Base-by-base conservation (phyloP, 257 asterid species). In the Solanum ahanhuiri region DNA sequence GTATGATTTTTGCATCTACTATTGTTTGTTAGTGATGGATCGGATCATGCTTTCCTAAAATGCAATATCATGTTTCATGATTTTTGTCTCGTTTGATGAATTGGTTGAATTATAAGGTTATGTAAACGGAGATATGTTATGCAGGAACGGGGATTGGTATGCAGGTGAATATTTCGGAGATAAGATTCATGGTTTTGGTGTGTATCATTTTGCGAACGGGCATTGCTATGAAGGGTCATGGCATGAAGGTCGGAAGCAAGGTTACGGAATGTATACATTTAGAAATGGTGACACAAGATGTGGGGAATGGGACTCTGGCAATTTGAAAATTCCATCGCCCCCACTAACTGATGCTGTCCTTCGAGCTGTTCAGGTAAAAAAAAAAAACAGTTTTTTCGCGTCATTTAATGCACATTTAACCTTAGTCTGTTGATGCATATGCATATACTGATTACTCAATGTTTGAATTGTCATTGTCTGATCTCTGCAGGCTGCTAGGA, bases 161-260 rank as follows among this genome's bases (percentile, higher is more conserved):
- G 92, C 91, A 1, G 98, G 98, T 51, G 98, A 95, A 85, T 95
- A 95, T 85, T 95, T 94, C 67, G 96, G 94, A 31, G 96, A 95
- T 82, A 95, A 90, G 91, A 88, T 94, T 94, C 83, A 77, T 43
- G 83, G 83, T 43, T 77, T 77, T 43, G 83, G 83, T 77, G 83
- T 77, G 39, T 77, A 95, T 86, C 94, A 92, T 82, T 95, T 95
- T 15, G 97, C 91, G 34, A 94, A 94, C 39, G 96, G 98, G 30
- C 98, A 95, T 76, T 89, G 95, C 84, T 94, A 94, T 20, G 97
- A 95, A 89, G 98, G 98, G 12, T 95, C 98, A 1, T 95, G 98
- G 98, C 98, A 95, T 17, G 98, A 95, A 86, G 98, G 98, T 22
- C 95, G 94, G 2, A 93, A 93, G 87, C 98, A 94, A 90, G 98